These are phyloP conservation scores for Trichosporon coremiiforme DNA, from an alignment of 1,284 basidiomycete genomes.

Conservation along the genomic window DNA sequence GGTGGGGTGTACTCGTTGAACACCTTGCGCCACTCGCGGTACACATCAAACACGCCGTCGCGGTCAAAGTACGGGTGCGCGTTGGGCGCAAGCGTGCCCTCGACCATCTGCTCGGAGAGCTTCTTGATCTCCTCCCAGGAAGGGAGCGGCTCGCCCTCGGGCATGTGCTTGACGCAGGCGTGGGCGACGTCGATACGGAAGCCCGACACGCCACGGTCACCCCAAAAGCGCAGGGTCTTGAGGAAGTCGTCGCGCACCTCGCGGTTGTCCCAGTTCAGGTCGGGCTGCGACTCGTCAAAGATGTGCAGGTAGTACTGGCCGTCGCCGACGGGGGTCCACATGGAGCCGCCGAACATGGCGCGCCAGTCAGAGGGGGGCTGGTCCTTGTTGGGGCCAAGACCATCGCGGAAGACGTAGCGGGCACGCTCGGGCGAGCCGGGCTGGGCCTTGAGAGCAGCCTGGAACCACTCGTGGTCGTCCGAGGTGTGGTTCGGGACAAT, in stretches of 20 bases:
- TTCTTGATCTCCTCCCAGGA: conserved; percentile 29
- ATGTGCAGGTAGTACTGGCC: conserved; percentile 75
- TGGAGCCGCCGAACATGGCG: conserved; percentile 68
- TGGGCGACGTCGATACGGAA: conserved; percentile 61
- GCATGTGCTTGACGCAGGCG: conserved; percentile 39
- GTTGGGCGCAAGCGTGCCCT: conserved; percentile 32
- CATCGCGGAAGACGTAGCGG: conserved; percentile 75
- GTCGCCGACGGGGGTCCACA: conserved; percentile 71
- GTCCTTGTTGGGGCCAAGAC: conserved; percentile 57
- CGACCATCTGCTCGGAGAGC: conserved; percentile 28
- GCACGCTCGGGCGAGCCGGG: conserved; percentile 61
- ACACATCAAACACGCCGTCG: conserved; percentile 46
- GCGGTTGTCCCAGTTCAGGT: conserved; percentile 75
- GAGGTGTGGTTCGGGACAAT: conserved; percentile 80
- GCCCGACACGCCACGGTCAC: conserved; percentile 71
- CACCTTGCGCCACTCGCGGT: conserved; percentile 48
- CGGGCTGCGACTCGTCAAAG: conserved; percentile 71
- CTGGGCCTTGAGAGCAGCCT: conserved; percentile 63
- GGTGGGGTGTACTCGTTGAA: conserved; percentile 52
- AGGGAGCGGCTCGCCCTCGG: conserved; percentile 3
- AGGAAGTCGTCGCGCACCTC: conserved; percentile 66
- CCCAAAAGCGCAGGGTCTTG: conserved; percentile 73
- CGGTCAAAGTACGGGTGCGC: conserved; percentile 44
- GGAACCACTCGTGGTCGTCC: conserved; percentile 76
- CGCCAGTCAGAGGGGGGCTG: conserved; percentile 74